Percentiles rank a stretch among this genome's conserved stretches.
These are phyloP conservation scores for Westerdykella aurantiaca DNA, from an alignment of 2,329 filamentous ascomycete species.

Conservation along the genomic window DNA sequence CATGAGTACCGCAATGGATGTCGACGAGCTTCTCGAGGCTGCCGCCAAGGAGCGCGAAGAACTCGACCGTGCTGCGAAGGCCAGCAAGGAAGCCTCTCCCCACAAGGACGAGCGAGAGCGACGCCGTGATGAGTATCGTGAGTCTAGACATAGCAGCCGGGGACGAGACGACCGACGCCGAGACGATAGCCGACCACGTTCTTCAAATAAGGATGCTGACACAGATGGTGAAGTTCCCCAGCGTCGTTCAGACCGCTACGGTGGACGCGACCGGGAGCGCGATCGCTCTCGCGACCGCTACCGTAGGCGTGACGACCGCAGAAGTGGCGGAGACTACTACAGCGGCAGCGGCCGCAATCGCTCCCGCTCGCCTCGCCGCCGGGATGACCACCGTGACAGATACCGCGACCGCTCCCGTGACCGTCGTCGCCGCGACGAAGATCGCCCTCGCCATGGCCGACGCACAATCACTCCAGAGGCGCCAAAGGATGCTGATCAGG, in stretches of 20 bases:
- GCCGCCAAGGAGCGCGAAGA: slow-evolving; percentile 38
- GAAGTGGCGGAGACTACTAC: slow-evolving; percentile 37
- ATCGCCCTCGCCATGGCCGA: slow-evolving; percentile 42
- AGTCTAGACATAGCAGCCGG: slow-evolving; percentile 28
- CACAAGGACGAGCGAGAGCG: slow-evolving; percentile 12
- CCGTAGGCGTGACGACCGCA: slow-evolving; percentile 14
- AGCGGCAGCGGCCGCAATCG: slow-evolving; percentile 29
- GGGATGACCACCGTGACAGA: slow-evolving; percentile 44
- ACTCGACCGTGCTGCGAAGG: slow-evolving; percentile 4
- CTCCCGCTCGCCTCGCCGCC: slow-evolving; percentile 37
- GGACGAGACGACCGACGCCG: slow-evolving; percentile 26
- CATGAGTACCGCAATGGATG: slow-evolving; percentile 54
- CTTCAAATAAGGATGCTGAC: slow-evolving; percentile 31
- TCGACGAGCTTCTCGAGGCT: slow-evolving; percentile 86
- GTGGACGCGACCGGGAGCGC: slow-evolving; percentile 28
- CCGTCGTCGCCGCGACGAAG: slow-evolving; percentile 3
- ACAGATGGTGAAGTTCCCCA: slow-evolving; percentile 27
- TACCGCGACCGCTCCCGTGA: slow-evolving; percentile 50
- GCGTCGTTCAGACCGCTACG: slow-evolving; percentile 5
- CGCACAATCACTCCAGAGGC: slow-evolving; percentile 59
- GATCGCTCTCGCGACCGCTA: slow-evolving; percentile 27
- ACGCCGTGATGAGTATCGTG: slow-evolving; percentile 23
- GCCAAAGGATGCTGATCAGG: slow-evolving; percentile 89
- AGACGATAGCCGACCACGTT: slow-evolving; percentile 26
- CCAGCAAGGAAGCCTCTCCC: slow-evolving; percentile 19